Evolutionary conservation across 768 basidiomycete genomes (phyloP).

Genomic region (Trametes maxima): DNA sequence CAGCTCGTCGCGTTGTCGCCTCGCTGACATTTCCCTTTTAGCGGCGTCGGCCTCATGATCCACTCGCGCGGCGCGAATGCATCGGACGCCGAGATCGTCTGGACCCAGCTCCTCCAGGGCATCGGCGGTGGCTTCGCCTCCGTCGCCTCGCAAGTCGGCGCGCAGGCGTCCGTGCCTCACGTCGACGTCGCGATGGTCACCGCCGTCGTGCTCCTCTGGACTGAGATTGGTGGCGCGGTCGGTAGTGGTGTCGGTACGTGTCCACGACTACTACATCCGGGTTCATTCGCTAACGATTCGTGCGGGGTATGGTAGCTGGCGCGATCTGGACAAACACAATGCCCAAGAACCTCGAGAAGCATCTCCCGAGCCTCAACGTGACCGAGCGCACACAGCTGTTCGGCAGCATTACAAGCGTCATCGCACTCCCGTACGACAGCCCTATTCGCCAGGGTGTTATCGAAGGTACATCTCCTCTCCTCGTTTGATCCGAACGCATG

Average conservation of each 20-base stretch:
- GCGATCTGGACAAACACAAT: conserved; percentile 67
- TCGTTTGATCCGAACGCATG: too few relatives aligned
- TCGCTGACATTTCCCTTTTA: background rate
- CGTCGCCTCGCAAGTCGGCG: conserved; percentile 44
- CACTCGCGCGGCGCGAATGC: conserved; percentile 29
- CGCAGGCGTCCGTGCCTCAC: conserved; percentile 53
- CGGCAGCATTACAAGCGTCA: conserved; percentile 57
- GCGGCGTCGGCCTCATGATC: conserved; percentile 35
- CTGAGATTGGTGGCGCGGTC: conserved; percentile 47
- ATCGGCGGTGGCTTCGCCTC: conserved; percentile 55
- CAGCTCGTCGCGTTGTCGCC: too few relatives aligned
- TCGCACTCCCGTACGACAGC: conserved; percentile 49
- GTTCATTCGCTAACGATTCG: too few relatives aligned
- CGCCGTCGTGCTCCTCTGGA: conserved; percentile 48
- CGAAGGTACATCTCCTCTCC: too few relatives aligned
- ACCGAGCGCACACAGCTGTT: conserved; percentile 49
- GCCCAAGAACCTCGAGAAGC: conserved; percentile 57
- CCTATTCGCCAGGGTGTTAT: conserved; percentile 53
- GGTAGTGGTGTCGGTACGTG: conserved; percentile 42
- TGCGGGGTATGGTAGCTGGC: conserved; percentile 46
- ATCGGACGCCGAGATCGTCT: conserved; percentile 40
- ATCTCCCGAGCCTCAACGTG: conserved; percentile 53
- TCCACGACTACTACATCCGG: conserved; percentile 35
- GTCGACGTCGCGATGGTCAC: conserved; percentile 42
- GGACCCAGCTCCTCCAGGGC: conserved; percentile 52